Evolutionary conservation across 768 basidiomycete species (phyloP), one percentile per base, ranked within the genome.

Genomic region (Psilocybe cubensis): DNA sequence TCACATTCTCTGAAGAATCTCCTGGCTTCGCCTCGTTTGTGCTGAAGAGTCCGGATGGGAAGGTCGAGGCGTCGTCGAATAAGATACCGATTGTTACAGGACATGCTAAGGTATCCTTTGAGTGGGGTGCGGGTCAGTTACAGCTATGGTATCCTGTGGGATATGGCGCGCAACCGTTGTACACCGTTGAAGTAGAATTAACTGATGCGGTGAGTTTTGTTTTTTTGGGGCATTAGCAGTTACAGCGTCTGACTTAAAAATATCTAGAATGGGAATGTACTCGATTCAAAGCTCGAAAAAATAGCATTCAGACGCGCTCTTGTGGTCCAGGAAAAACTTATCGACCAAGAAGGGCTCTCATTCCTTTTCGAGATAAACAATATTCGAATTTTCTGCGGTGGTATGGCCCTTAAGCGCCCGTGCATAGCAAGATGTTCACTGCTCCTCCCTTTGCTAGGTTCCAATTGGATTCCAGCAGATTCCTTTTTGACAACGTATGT

Each of bases 391-490:
- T 98, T 98, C 70, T 89, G 87, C 64, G 96, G 94, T 56, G 96
- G 91, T 82, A 43, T 20, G 52, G 7, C 1, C 23, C 29, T n/a
- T 41, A 7, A 23, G 4, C 14, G 10, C 12, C 20, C 23, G 3
- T 24, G 27, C 4, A 25, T 40, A 17, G n/a, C 21, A 10, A 4
- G 9, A 38, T 4, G 12, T 27, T 11, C 17, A 8, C 41, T 38
- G 3, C 31, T 18, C 91, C 94, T 94, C 63, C 10, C 11, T 11
- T 7, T 28, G 1, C 18, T 51, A 86, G 88, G 94, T 44, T 91
- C 89, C 1, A 95, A 95, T 70, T 95, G 94, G 93, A 98, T 98
- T 63, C 96, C 96, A 3, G 90, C 89, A 0, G 95, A 98, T 70
- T 92, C 87, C 1, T 94, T 97, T 73, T 71, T 96, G 35, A 96